phyloP scores from a whole-genome alignment of 805 yeast species.

The Starmerella riodocensis region DNA sequence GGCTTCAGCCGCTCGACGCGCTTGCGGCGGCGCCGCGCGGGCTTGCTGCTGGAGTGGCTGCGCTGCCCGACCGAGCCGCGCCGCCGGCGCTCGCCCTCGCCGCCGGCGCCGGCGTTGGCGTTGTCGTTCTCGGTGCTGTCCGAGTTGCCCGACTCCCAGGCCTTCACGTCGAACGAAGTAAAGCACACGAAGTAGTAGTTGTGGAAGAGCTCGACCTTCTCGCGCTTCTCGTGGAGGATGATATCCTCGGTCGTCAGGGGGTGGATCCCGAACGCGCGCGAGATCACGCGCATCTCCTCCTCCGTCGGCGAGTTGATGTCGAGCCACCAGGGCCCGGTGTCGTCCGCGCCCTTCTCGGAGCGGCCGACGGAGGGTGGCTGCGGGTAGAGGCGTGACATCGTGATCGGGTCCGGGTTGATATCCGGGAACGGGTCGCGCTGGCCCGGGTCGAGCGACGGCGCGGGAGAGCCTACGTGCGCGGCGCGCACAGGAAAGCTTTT shows the following conservation, averaged over 20 bases:
- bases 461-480: neutral
- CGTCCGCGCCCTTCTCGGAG: slow-evolving; percentile 1
- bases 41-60: slow-evolving; percentile 11
- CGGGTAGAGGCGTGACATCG: neutral
- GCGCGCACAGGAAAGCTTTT: too few species aligned
- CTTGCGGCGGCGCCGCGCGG: slow-evolving; percentile 22
- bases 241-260: slow-evolving; percentile 95
- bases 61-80: slow-evolving; percentile 14
- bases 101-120: neutral
- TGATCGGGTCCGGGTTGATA: slow-evolving; percentile 7
- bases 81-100: slow-evolving; percentile 6
- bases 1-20: slow-evolving; percentile 53
- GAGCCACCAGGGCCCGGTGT: slow-evolving; percentile 58
- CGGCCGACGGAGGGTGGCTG: neutral
- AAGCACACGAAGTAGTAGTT: slow-evolving; percentile 88
- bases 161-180: slow-evolving; percentile 54
- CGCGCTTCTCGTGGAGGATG: slow-evolving; percentile 83
- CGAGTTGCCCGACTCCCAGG: slow-evolving; percentile 6
- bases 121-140: neutral
- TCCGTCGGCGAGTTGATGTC: slow-evolving; percentile 89
- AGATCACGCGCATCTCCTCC: slow-evolving; percentile 85
- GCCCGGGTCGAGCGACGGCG: slow-evolving; percentile 4
- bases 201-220: slow-evolving; percentile 83
- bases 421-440: slow-evolving; percentile 8
- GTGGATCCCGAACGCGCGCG: slow-evolving; percentile 87